Evolutionary conservation across 495 filamentous ascomycete species (phyloP).

Genomic region (Hypoxylon rickii): DNA sequence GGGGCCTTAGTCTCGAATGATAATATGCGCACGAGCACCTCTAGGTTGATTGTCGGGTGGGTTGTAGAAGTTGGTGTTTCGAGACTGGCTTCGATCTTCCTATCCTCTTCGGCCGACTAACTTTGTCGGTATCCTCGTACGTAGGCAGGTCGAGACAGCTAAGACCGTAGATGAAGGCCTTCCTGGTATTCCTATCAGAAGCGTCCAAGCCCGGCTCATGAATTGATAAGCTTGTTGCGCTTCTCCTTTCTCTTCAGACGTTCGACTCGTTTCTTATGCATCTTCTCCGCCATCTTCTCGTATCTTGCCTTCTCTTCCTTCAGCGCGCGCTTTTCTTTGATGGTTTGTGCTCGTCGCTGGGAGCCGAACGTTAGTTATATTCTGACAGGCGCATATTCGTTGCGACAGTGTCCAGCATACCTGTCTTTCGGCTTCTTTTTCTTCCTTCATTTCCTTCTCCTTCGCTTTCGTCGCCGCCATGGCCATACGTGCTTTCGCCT

Average conservation of each 20-base stretch:
- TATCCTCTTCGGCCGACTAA: neutral
- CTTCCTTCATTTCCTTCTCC: constrained; percentile 93
- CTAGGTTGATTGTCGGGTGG: no score
- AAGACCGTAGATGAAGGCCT: neutral
- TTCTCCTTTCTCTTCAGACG: constrained; percentile 92
- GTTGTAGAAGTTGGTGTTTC: no score
- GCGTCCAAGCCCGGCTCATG: constrained; percentile 53
- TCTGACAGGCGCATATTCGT: neutral
- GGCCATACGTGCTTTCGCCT: constrained; percentile 65
- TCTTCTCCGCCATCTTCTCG: constrained; percentile 94
- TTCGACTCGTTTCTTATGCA: constrained; percentile 95
- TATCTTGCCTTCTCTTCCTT: constrained; percentile 95
- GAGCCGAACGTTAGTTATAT: constrained; percentile 1
- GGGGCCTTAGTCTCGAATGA: neutral
- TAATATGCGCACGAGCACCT: neutral
- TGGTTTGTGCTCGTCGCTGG: constrained; percentile 74
- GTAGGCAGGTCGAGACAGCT: neutral
- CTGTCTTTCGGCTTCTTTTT: constrained; percentile 87
- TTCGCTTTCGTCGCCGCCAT: constrained; percentile 78
- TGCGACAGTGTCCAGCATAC: constrained; percentile 49
- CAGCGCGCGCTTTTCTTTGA: constrained; percentile 79
- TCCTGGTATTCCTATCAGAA: neutral
- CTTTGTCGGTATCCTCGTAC: neutral
- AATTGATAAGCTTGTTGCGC: constrained; percentile 94
- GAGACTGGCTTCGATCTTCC: neutral